Conservation (phyloP, 148 eudicot genomes). For the Silene conica region DNA sequence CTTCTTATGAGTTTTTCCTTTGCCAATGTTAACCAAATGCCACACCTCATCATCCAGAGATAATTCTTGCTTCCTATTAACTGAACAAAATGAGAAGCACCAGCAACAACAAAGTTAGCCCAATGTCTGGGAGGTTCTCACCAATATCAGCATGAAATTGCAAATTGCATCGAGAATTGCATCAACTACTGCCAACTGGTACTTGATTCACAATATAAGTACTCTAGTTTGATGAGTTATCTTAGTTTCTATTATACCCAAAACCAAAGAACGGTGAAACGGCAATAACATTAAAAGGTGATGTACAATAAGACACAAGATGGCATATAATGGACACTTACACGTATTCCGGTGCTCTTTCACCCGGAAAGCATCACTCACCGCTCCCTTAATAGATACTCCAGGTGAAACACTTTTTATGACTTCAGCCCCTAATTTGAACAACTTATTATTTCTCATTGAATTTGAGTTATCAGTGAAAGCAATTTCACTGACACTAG, state of each 20-base stretch:
- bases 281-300: too few species aligned
- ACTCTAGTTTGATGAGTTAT: too few species aligned
- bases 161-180: too few species aligned
- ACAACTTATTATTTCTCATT: constrained; percentile 46
- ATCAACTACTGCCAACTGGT: too few species aligned
- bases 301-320: too few species aligned
- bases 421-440: constrained; percentile 54
- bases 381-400: constrained; percentile 48
- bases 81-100: constrained; percentile 24
- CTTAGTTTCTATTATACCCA: too few species aligned
- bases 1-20: constrained; percentile 14
- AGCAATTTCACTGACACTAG: constrained; percentile 29
- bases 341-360: constrained; percentile 59
- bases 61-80: constrained; percentile 20
- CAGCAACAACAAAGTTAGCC: not conserved
- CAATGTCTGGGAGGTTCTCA: not conserved
- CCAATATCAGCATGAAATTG: too few species aligned
- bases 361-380: constrained; percentile 47
- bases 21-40: constrained; percentile 22
- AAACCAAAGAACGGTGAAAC: too few species aligned
- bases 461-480: constrained; percentile 65
- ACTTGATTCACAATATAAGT: too few species aligned
- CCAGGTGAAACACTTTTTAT: constrained; percentile 35
- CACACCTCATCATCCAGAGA: constrained; percentile 23
- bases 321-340: constrained; percentile 22